A percentile compares a stretch with the other conserved stretches of the same genome.
Evolutionary conservation across 257 asterid genomes (phyloP).

Genomic region (Solanum virginianum): DNA sequence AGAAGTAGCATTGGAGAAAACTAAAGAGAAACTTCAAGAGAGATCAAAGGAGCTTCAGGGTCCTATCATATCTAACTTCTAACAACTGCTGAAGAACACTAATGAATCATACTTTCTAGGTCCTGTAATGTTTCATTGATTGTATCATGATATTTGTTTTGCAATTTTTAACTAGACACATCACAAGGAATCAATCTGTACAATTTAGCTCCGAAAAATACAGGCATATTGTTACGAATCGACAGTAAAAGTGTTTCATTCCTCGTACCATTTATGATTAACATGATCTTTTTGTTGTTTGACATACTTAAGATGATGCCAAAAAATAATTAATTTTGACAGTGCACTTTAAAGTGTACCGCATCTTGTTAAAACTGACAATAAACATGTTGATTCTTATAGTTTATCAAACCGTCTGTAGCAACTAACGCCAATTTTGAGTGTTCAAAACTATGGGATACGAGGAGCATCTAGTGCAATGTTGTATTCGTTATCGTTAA

Average conservation of each 20-base stretch:
- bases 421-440: not conserved
- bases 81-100: not conserved
- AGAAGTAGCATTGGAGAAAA: conserved; percentile 43
- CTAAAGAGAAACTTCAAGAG: conserved; percentile 41
- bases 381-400: not conserved
- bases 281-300: not conserved
- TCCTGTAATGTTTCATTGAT: not conserved
- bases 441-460: not conserved
- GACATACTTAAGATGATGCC: not conserved
- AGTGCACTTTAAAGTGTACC: not conserved
- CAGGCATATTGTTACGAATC: not conserved
- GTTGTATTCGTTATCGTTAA: not conserved
- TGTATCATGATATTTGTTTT: not conserved
- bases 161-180: not conserved
- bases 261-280: not conserved
- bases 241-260: not conserved
- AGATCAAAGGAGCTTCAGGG: conserved; percentile 19
- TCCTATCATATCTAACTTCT: not conserved
- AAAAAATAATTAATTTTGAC: not conserved
- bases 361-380: not conserved
- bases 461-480: not conserved
- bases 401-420: not conserved
- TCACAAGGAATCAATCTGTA: not conserved
- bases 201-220: not conserved
- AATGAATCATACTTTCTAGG: not conserved